Evolutionary conservation across 495 filamentous ascomycete genomes (phyloP).

Genomic region (Penicillium lagena): DNA sequence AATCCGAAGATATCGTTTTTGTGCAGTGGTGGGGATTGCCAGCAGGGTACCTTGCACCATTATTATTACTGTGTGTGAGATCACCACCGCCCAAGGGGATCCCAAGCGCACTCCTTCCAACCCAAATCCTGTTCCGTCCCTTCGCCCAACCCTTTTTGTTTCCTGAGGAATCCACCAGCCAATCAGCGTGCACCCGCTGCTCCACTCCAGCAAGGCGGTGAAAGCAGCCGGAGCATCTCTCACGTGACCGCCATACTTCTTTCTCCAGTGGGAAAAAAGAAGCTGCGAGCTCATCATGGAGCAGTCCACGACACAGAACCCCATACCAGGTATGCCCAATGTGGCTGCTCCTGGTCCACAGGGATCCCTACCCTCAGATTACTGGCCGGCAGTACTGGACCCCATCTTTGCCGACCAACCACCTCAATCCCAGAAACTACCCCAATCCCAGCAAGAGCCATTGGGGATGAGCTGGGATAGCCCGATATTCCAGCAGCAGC

Average conservation of each 20-base stretch:
- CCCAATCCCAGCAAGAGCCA: conserved; percentile 8
- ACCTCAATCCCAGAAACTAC: conserved; percentile 16
- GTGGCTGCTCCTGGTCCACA: conserved; percentile 14
- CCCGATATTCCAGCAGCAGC: conserved; percentile 25
- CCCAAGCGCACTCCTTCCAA: no score
- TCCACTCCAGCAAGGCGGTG: no score
- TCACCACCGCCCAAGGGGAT: no score
- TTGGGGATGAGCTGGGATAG: conserved; percentile 32
- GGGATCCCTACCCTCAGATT: conserved; percentile 22
- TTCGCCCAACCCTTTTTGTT: no score
- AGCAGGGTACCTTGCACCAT: no score
- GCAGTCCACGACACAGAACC: conserved; percentile 29
- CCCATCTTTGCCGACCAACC: conserved; percentile 23
- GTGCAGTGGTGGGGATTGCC: no score
- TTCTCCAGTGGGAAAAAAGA: conserved; percentile 5
- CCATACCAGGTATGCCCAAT: conserved; percentile 27
- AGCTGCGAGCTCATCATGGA: conserved; percentile 26
- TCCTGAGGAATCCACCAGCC: no score
- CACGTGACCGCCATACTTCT: not conserved
- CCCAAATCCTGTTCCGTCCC: no score
- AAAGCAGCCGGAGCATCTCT: no score
- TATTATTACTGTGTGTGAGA: no score
- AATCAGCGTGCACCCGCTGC: no score
- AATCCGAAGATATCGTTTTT: no score
- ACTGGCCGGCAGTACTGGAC: conserved; percentile 32